Evolutionary conservation across 2,329 filamentous ascomycete species (phyloP).

Genomic region (Ceratocystis alfenasii): DNA sequence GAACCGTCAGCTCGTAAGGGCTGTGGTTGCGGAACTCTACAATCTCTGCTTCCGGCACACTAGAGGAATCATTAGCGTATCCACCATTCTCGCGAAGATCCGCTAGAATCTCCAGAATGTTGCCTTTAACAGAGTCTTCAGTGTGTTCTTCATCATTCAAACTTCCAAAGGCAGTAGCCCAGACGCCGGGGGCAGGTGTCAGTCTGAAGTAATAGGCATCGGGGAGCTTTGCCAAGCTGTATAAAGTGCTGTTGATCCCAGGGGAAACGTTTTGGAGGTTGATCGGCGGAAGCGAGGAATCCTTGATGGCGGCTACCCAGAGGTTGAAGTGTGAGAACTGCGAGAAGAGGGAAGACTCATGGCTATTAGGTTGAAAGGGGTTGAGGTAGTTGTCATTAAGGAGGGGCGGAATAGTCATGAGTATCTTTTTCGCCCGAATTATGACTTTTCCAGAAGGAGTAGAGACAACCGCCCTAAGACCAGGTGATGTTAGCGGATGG

Average conservation of each 20-base stretch:
- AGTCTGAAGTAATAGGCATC: constrained; percentile 9
- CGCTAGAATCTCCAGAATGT: constrained; percentile 20
- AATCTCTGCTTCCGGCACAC: constrained; percentile 24
- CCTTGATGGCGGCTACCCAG: constrained; percentile 8
- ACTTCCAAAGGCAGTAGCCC: constrained; percentile 21
- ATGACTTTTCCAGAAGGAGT: constrained; percentile 55
- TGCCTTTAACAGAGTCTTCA: constrained; percentile 21
- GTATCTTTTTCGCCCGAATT: constrained; percentile 66
- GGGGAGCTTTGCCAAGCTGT: constrained; percentile 14
- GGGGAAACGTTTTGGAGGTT: constrained; percentile 12
- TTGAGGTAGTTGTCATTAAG: constrained; percentile 35
- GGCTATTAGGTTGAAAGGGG: constrained; percentile 24
- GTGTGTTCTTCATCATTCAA: constrained; percentile 19
- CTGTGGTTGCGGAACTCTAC: constrained; percentile 28
- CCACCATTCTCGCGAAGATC: constrained; percentile 18
- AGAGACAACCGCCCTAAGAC: constrained; percentile 60
- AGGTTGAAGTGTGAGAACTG: constrained; percentile 15
- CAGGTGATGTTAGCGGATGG: constrained; percentile 68
- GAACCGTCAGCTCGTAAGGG: constrained; percentile 27
- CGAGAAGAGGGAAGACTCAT: constrained; percentile 18
- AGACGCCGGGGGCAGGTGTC: constrained; percentile 1
- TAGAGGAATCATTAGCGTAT: constrained; percentile 5
- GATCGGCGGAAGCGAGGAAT: constrained; percentile 1
- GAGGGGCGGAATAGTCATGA: constrained; percentile 70
- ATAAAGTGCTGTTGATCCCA: constrained; percentile 19